Base-by-base conservation (phyloP, 1,139 yeast genomes). In the Sugiyamaella paludigena region DNA sequence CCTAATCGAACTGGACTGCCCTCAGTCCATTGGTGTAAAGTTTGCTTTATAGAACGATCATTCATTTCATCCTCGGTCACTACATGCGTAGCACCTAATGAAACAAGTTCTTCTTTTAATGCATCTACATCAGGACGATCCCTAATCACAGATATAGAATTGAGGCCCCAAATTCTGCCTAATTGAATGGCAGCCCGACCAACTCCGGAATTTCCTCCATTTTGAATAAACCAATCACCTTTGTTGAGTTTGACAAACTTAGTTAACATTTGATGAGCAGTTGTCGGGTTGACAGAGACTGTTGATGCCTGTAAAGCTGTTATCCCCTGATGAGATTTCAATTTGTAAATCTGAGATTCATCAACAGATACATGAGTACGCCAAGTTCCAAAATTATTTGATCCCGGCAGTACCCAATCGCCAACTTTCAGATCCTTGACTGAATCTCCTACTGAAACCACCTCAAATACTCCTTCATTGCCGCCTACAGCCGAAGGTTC, bases 141-240 rank as follows among this genome's bases (percentile, higher is more conserved):
- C 67, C 99, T 81, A 44, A 94, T 85, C 43, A 92, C 94, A 54
- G 88, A 84, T 58, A 94, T 77, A 11, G 96, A 87, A 61, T 88
- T 87, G 64, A 83, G 68, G 0, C 96, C 96, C 66, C 85, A 75
- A 37, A 83, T 71, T 57, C 79, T 78, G 32, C 87, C 96, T 50
- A 94, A 79, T 68, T 92, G 99, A 43, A 89, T 77, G 5, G 96
- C 98, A 57, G 87, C 84, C 59, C 89, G 83, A n/a, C 97, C 96
- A 10, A 92, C 98, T 19, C 95, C 95, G 7, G 96, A 87, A 58
- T 88, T 92, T 36, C 96, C 98, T 34, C 97, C 98, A 63, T 92
- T 92, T 69, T 92, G 98, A 56, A 94, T 82, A 59, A 92, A 80
- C 96, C 96, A 94, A 67, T 92, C 97, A 9, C 91, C 92, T 2